A percentile compares a stretch with the other conserved stretches of the same genome.
These are phyloP conservation scores for Fragilariopsis cylindrus DNA, from an alignment of 108 stramenopile species.

Conservation along the genomic window DNA sequence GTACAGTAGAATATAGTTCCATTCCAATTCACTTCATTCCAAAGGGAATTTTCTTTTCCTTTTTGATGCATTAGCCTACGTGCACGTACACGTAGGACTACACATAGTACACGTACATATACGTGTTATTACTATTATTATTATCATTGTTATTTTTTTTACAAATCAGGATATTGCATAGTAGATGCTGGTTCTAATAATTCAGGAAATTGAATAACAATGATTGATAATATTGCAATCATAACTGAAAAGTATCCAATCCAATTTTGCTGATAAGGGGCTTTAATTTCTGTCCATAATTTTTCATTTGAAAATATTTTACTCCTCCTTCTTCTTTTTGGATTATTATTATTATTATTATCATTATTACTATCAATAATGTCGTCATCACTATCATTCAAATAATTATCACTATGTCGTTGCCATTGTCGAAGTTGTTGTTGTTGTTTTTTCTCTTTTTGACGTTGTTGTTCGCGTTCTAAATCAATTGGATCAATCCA, in stretches of 20 bases:
- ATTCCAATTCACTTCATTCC: no score
- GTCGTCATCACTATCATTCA: neutral
- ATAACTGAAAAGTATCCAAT: slow-evolving; percentile 77
- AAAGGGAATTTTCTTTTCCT: neutral
- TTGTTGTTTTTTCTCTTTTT: slow-evolving; percentile 53
- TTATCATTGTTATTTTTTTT: slow-evolving; percentile 9
- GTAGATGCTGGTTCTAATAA: slow-evolving; percentile 57
- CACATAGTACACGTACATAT: no score
- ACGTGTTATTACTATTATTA: neutral
- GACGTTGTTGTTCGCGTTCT: slow-evolving; percentile 41
- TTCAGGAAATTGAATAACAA: slow-evolving; percentile 78
- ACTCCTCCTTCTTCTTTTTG: slow-evolving; percentile 38
- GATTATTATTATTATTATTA: slow-evolving; percentile 23
- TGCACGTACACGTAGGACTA: neutral
- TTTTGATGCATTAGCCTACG: slow-evolving; percentile 4
- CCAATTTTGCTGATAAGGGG: slow-evolving; percentile 90
- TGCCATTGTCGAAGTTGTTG: slow-evolving; percentile 31
- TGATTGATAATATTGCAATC: slow-evolving; percentile 62
- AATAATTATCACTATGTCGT: neutral
- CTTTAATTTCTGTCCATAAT: slow-evolving; percentile 63
- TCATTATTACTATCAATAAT: neutral
- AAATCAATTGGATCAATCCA: slow-evolving; percentile 83
- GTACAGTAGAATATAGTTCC: no score
- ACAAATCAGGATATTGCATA: slow-evolving; percentile 77
- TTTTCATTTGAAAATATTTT: slow-evolving; percentile 66